Percentiles rank a stretch among this genome's conserved stretches.
Conservation (phyloP, 129 eudicot species). For the Chrysanthemum seticuspe region DNA sequence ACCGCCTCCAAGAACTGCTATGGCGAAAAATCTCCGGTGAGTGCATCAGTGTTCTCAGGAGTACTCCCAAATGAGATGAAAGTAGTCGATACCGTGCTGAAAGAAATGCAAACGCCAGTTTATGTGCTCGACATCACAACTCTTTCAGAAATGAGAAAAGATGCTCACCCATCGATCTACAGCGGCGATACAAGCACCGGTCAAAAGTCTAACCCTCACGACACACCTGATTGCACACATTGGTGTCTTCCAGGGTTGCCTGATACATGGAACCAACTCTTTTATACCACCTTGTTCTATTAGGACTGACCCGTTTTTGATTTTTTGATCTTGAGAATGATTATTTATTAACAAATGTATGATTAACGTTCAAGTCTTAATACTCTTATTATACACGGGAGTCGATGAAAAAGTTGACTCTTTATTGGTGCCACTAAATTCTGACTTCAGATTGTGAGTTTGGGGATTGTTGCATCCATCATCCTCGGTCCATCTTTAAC, state of each 20-base stretch:
- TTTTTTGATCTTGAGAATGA: constrained; percentile 19
- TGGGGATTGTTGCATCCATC: constrained; percentile 29
- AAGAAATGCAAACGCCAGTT: constrained; percentile 64
- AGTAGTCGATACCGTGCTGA: constrained; percentile 54
- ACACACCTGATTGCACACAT: constrained; percentile 83
- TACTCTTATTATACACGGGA: constrained; percentile 11
- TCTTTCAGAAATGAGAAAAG: constrained; percentile 87
- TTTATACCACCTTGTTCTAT: constrained; percentile 66
- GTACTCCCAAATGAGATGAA: constrained; percentile 60
- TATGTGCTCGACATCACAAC: constrained; percentile 75
- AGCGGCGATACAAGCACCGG: constrained; percentile 70
- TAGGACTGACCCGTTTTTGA: constrained; percentile 19
- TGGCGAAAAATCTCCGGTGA: constrained; percentile 73
- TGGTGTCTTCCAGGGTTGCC: constrained; percentile 99
- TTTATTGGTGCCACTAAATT: constrained; percentile 8
- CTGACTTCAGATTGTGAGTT: constrained; percentile 42
- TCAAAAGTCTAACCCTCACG: constrained; percentile 74
- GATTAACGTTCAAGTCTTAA: constrained; percentile 14
- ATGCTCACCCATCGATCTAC: constrained; percentile 88
- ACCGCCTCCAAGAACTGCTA: constrained; percentile 62
- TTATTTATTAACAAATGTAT: constrained; percentile 35
- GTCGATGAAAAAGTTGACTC: constrained; percentile 13
- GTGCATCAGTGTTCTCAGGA: constrained; percentile 48
- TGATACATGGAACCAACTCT: constrained; percentile 95
- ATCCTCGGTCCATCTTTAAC: constrained; percentile 25